Evolutionary conservation across 2,329 filamentous ascomycete genomes (phyloP), one percentile per base, ranked within the genome.

Genomic region (Colletotrichum sp.): DNA sequence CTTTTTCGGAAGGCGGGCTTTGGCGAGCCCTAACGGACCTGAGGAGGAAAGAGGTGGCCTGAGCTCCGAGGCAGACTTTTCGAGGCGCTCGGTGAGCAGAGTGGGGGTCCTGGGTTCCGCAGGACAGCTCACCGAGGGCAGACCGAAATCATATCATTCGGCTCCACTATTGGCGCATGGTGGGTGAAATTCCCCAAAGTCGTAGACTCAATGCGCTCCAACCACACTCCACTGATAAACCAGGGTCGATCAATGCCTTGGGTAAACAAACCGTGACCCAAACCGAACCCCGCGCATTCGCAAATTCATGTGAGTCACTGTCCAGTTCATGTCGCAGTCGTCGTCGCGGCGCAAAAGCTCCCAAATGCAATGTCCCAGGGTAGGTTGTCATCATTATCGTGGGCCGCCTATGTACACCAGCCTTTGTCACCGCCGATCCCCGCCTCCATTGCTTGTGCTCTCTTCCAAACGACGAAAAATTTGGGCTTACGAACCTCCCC

Each of bases 21-120:
- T 52, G 30, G 77, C 80, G 81, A 83, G 82, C 82, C 82, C 82
- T 83, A 83, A 83, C 79, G 68, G 60, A 48, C 39, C 39, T 48
- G 39, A 52, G 43, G 10, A 21, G 43, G 26, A 28, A 48, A 63
- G 64, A 78, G 75, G 72, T 72, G 73, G 60, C 60, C 73, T 80
- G 76, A 77, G 65, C 67, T 72, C 64, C 74, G 30, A 78, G 80
- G 77, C 75, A 77, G 34, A 64, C 32, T 39, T 18, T 32, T 63
- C 13, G 24, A 13, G 0, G 61, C 0, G 30, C 32, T 21, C 34
- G 71, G 71, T 74, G 48, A 71, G 39, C 24, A 30, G 26, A 1
- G 71, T 21, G 43, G 67, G 57, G 59, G 24, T 61, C 6, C 10
- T n/a, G 10, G 43, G 43, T 48, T 48, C 10, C 43, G 43, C 10